Conservation (phyloP, 345 rosid species). For the Euclidium syriacum region DNA sequence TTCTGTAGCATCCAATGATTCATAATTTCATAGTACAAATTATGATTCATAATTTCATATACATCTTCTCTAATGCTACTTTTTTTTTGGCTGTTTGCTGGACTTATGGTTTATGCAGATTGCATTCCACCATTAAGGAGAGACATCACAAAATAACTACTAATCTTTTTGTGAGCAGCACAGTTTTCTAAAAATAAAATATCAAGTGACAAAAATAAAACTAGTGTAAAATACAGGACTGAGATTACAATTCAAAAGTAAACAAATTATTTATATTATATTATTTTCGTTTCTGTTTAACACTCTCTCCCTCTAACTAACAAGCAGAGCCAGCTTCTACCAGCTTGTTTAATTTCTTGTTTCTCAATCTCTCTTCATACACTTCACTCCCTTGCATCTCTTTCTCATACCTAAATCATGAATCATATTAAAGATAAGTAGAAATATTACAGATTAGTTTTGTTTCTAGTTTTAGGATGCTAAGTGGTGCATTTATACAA, state of each 20-base stretch:
- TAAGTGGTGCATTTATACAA: too few species aligned
- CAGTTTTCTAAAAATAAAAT: not conserved
- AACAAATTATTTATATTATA: not conserved
- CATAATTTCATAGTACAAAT: too few species aligned
- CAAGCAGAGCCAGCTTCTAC: slow-evolving; percentile 59
- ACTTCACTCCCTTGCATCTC: slow-evolving; percentile 51
- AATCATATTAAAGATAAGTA: not conserved
- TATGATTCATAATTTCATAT: too few species aligned
- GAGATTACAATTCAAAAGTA: not conserved
- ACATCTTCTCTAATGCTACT: not conserved
- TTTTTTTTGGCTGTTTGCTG: not conserved
- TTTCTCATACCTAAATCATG: slow-evolving; percentile 36
- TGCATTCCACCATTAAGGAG: not conserved
- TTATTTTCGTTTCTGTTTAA: not conserved
- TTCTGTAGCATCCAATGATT: not conserved
- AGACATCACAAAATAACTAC: not conserved
- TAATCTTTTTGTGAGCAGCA: not conserved
- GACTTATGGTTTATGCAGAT: not conserved
- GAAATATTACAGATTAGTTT: too few species aligned
- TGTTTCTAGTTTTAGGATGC: too few species aligned
- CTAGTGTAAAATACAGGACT: not conserved
- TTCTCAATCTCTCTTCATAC: slow-evolving; percentile 57
- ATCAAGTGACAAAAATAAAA: not conserved
- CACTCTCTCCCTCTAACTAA: not conserved
- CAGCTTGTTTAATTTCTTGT: slow-evolving; percentile 59